Base-by-base conservation (phyloP, 2,329 filamentous ascomycete genomes). In the Neobulgaria alba region DNA sequence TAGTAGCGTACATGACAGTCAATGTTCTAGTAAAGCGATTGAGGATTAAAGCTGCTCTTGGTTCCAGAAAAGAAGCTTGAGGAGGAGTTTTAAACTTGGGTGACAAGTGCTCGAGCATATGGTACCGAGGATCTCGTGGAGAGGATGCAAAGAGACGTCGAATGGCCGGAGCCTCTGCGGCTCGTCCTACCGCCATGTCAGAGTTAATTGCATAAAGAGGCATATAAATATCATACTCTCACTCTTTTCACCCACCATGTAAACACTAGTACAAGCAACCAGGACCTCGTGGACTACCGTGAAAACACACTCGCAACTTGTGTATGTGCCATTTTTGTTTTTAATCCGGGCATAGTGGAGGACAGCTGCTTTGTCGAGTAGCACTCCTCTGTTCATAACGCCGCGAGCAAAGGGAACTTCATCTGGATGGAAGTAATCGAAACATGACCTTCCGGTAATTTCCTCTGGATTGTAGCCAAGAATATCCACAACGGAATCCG, bases 231-330 rank as follows among this genome's bases (percentile, higher is more conserved):
- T 12, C 84, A 63, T 71, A 92, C 86, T 80, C 56, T 86, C 73
- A 54, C 82, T 89, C 57, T 76, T 82, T 47, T 72, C 70, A 17
- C 79, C 79, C 39, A 71, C 68, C 38, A 72, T 71, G 59, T 92
- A 93, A 48, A 92, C 74, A 56, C 82, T 88, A 10, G 81, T 90
- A 57, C 84, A 88, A 30, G 85, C 85, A 36, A 93, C 85, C 62
- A 94, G 69, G 16, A 92, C 85, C 70, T 93, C 82, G 61, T 93
- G 84, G 32, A 93, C 87, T 31, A 93, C 72, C 4, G 86, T 92
- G 60, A 93, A 94, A 61, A 86, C 88, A 62, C 85, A 92, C 63
- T 94, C 87, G 63, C 85, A 92, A 47, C 76, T 78, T 29, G 90
- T 67, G 79, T 82, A 93, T 39, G 72, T 67, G 12, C 82, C 84